Base-by-base conservation (phyloP, 345 rosid species). In the Cardamine resedifolia region DNA sequence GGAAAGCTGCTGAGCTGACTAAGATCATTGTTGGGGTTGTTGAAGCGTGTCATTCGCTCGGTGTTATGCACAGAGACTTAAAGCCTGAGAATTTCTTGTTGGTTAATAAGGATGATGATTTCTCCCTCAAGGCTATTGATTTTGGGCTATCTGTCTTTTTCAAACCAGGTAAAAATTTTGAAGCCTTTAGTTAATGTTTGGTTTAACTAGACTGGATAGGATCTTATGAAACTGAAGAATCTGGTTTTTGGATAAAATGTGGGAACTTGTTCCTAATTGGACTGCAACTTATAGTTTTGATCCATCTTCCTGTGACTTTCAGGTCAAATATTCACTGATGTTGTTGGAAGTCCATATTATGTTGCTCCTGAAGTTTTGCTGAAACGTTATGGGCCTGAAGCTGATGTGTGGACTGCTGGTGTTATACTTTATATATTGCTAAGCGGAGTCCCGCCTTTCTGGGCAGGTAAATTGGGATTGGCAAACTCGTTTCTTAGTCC, bases 341-440 rank as follows among this genome's bases (percentile, higher is more conserved):
- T 91, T 12, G 99, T 95, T 65, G 99, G 99, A 58, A 95, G 99
- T 73, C 99, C 99, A 27, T 95, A 91, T 74, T 95, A 95, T 66
- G 99, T 91, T 28, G 99, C 99, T 69, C 99, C 99, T 10, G 99
- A 91, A 82, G 99, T 95, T 45, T 91, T 95, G 51, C 87, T 85
- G 20, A 95, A 95, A 81, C 88, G 83, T 70, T 95, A 90, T 73
- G 98, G 98, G 45, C 98, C 95, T 64, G 97, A 80, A 79, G 98
- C 98, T 43, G 98, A 94, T 78, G 98, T 94, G 27, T 94, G 98
- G 98, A 94, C 98, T 33, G 97, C 97, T 21, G 98, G 98, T 43
- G 96, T 94, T 78, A 94, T 94, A 73, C 47, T 94, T 49, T 94
- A 94, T 62, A 94, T 94, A 72, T 84, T 94, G 87, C 84, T 94